A percentile compares a stretch with the other conserved stretches of the same genome.
Evolutionary conservation across 2,329 filamentous ascomycete species (phyloP).

Genomic region (Nakataea oryzae): DNA sequence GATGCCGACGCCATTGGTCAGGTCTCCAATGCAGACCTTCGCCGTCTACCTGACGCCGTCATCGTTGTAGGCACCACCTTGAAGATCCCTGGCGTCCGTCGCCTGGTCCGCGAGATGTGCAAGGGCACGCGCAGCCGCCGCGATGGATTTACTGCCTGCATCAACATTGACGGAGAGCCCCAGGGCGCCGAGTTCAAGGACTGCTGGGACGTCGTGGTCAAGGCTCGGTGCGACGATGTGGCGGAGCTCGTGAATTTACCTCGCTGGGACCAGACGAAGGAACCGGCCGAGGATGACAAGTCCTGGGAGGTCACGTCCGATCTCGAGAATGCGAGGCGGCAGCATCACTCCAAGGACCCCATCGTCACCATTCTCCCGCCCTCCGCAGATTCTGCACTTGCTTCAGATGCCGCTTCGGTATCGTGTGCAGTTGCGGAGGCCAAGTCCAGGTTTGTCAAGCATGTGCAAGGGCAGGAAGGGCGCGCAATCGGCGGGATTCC

Average conservation of each 20-base stretch:
- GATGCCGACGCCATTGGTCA: conserved; percentile 94
- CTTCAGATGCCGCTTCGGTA: conserved; percentile 3
- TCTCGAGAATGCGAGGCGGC: neutral
- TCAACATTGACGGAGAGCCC: conserved; percentile 82
- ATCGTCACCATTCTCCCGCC: neutral
- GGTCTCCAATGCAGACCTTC: conserved; percentile 77
- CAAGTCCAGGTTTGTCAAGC: conserved; percentile 20
- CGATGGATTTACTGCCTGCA: conserved; percentile 85
- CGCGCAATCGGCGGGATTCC: conserved; percentile 39
- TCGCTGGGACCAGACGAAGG: conserved; percentile 45
- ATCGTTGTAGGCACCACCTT: conserved; percentile 92
- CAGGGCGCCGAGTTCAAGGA: conserved; percentile 77
- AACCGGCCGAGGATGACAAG: conserved; percentile 29
- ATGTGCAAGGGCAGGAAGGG: conserved; percentile 25
- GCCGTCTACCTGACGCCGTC: conserved; percentile 77
- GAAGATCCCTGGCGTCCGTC: conserved; percentile 85
- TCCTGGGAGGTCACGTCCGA: conserved; percentile 17
- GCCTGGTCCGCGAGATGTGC: conserved; percentile 86
- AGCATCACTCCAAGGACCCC: neutral
- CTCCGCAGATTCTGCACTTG: neutral
- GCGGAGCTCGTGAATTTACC: conserved; percentile 60
- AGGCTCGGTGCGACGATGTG: conserved; percentile 79
- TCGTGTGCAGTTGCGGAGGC: conserved; percentile 9
- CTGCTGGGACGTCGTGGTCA: conserved; percentile 86
- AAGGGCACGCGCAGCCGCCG: conserved; percentile 70